Conservation (phyloP, 2,329 filamentous ascomycete genomes). For the Xylariaceae sp. region DNA sequence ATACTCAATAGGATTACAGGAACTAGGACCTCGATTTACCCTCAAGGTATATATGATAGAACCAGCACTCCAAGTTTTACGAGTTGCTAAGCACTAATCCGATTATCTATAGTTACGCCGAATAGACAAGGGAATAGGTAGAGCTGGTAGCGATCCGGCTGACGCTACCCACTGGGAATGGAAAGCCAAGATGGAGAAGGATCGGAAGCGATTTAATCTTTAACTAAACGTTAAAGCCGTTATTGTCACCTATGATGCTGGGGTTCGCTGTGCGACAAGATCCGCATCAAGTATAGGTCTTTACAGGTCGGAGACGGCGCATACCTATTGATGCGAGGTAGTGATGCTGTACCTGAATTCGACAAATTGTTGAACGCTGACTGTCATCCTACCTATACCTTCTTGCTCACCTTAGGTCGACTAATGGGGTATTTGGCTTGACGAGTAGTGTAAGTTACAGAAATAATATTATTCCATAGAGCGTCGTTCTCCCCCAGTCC, state of each 20-base stretch:
- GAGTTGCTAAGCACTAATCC: neutral
- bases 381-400: too few relatives aligned
- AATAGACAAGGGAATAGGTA: slow-evolving; percentile 81
- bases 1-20: slow-evolving; percentile 64
- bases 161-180: slow-evolving; percentile 90
- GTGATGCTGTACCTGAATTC: neutral
- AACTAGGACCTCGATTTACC: slow-evolving; percentile 73
- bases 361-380: too few relatives aligned
- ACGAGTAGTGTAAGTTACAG: neutral
- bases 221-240: slow-evolving; percentile 39
- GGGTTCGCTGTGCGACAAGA: neutral
- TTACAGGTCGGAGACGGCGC: neutral
- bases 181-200: slow-evolving; percentile 90
- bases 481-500: neutral
- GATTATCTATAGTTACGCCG: slow-evolving; percentile 39
- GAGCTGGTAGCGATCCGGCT: slow-evolving; percentile 63
- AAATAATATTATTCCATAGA: neutral
- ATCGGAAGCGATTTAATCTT: slow-evolving; percentile 88
- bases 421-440: neutral
- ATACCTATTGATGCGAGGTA: neutral
- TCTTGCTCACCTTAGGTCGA: neutral
- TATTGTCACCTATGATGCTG: neutral
- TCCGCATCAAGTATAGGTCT: too few relatives aligned
- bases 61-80: neutral
- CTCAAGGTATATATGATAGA: slow-evolving; percentile 88